phyloP scores from a whole-genome alignment of 768 basidiomycete species.

The Lentinula sp. region DNA sequence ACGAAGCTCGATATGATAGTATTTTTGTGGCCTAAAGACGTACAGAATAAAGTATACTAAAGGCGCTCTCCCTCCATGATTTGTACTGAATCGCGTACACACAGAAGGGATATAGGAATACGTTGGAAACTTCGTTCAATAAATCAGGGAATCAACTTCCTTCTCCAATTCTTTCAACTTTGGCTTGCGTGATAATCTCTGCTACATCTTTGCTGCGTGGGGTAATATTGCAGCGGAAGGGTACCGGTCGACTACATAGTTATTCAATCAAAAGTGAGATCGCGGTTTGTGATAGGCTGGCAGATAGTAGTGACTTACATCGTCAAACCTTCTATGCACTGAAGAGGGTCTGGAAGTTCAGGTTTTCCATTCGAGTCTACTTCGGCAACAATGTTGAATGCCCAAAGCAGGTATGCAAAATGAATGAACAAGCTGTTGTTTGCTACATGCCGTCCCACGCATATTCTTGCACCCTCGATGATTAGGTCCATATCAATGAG shows the following conservation, averaged over 20 bases:
- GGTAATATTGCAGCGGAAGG: neutral
- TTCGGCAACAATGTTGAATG: neutral
- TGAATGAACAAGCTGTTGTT: conserved; percentile 22
- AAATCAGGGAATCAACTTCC: neutral
- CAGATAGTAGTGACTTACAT: neutral
- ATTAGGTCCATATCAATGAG: neutral
- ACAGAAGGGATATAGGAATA: too few relatives aligned
- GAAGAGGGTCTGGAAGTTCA: neutral
- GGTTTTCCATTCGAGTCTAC: neutral
- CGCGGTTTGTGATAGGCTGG: neutral
- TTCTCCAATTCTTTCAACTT: neutral
- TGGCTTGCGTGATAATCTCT: neutral
- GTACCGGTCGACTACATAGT: neutral
- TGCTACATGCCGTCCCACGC: conserved; percentile 22
- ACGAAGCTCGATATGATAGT: too few relatives aligned
- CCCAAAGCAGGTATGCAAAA: conserved; percentile 22
- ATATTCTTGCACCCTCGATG: conserved; percentile 5
- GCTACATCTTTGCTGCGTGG: neutral
- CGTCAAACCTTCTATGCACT: neutral
- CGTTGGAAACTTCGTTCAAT: too few relatives aligned
- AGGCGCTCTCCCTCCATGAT: too few relatives aligned
- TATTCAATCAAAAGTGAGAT: neutral
- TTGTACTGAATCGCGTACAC: too few relatives aligned
- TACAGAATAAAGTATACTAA: too few relatives aligned
- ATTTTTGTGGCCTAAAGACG: too few relatives aligned